Percentiles rank a stretch among this genome's conserved stretches.
phyloP scores from a whole-genome alignment of 1,284 basidiomycete species.

The Mycena sp. region DNA sequence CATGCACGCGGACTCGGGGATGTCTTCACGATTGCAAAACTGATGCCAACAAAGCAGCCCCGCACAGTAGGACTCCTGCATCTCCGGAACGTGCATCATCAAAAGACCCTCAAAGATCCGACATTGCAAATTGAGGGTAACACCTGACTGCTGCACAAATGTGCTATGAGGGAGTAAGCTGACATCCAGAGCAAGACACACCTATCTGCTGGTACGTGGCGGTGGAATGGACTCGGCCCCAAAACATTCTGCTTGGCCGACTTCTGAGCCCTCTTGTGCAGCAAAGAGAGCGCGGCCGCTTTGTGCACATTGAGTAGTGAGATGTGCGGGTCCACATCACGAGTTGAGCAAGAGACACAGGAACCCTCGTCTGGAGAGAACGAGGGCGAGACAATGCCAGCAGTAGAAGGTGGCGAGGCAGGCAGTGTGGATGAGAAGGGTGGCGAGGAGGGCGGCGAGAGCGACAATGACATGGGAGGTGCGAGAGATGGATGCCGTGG shows the following conservation, averaged over 20 bases:
- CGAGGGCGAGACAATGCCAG: too few relatives aligned
- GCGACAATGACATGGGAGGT: too few relatives aligned
- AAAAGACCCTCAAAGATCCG: neutral
- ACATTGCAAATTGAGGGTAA: neutral
- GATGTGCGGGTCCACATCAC: too few relatives aligned
- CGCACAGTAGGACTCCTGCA: conserved; percentile 41
- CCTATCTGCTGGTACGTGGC: neutral
- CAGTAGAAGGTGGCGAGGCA: too few relatives aligned
- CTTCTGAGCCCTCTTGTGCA: too few relatives aligned
- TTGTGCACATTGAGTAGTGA: too few relatives aligned
- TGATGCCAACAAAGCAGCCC: conserved; percentile 44
- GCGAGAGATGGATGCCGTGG: too few relatives aligned
- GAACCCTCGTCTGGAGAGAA: too few relatives aligned
- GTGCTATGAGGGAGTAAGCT: neutral
- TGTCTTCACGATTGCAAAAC: conserved; percentile 41
- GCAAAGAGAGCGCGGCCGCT: too few relatives aligned
- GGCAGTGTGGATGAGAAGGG: too few relatives aligned
- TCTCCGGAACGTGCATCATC: conserved; percentile 27
- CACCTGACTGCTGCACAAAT: neutral
- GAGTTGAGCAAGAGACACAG: too few relatives aligned
- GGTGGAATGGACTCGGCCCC: neutral
- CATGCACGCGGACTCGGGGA: conserved; percentile 42
- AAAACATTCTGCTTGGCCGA: neutral
- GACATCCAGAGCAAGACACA: conserved; percentile 1
- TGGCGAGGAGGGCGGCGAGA: too few relatives aligned